Base-by-base conservation (phyloP, 75 land plant genomes). In the Cryptomeria japonica region DNA sequence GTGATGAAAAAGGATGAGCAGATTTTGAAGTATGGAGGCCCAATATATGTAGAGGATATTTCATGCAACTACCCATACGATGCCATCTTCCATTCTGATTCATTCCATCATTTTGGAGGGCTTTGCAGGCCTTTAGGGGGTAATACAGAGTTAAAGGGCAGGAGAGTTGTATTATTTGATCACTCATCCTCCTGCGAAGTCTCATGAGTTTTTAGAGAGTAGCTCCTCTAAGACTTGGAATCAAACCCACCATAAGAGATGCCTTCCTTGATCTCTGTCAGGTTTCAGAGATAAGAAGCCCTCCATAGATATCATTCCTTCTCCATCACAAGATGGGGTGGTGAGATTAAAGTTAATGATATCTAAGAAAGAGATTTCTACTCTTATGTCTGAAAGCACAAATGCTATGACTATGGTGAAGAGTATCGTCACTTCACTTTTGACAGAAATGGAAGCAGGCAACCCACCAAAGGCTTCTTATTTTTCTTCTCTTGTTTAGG, bases 1-100 rank as follows among this genome's bases (percentile, higher is more conserved):
- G 84, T 82, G 47, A 82, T 82, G 84, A 82, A 41, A 82, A 44
- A 46, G 49, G 84, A 82, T 46, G 84, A 51, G 49, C 84, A 82
- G 34, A 31, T 82, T 0, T 46, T 82, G 51, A 82, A 25, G 49
- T 82, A 22, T 44, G 84, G 46, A 42, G 47, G 84, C 6, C 84
- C 84, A 1, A 44, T 82, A 31, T 82, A 82, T n/a, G 84, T 34
- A n/a, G 84, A 82, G 9, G 84, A 82, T 51, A 46, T 82, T 44
- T 82, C 46, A 44, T 82, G 84, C 84, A 46, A 82, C 47, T 82
- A 82, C 84, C 84, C 84, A 19, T 46, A 82, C 5, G n/a, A 46
- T 46, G 84, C 51, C 7, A 11, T 82, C 28, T 46, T 82, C 47
- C 51, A 82, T 44, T 82, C 84, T 82, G 32, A 82, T n/a, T 82